phyloP scores from a whole-genome alignment of 2,329 filamentous ascomycete genomes.

The Piedraia hortae region DNA sequence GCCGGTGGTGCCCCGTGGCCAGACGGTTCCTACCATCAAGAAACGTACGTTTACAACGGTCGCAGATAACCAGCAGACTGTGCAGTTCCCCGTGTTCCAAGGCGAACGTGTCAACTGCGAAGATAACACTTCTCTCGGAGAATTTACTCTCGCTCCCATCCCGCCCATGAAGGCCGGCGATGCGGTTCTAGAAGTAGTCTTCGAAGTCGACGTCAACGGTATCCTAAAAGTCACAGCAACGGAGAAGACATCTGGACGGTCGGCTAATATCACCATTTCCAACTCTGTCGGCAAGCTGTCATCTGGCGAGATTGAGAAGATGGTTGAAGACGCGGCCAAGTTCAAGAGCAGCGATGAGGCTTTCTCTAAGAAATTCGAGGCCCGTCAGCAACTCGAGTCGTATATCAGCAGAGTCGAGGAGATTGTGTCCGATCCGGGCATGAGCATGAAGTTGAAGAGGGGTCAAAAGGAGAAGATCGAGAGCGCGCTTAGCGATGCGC shows the following conservation, averaged over 20 bases:
- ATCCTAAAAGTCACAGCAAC: constrained; percentile 88
- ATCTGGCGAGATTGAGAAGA: constrained; percentile 80
- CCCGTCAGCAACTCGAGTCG: constrained; percentile 94
- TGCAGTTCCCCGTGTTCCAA: constrained; percentile 32
- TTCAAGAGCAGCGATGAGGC: constrained; percentile 97
- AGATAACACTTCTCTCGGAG: constrained; percentile 91
- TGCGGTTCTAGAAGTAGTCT: constrained; percentile 87
- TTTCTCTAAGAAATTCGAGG: constrained; percentile 98
- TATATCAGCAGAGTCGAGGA: constrained; percentile 98
- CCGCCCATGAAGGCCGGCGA: constrained; percentile 68
- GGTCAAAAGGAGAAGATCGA: constrained; percentile 99
- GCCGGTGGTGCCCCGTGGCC: constrained; percentile 45
- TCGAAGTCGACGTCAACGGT: constrained; percentile 99
- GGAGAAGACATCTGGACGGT: constrained; percentile 94
- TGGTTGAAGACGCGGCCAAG: constrained; percentile 91
- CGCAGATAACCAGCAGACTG: constrained; percentile 25
- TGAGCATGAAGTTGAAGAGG: constrained; percentile 94
- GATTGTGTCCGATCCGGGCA: constrained; percentile 85
- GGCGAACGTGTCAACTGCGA: constrained; percentile 91
- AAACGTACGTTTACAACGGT: constrained; percentile 59
- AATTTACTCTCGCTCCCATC: constrained; percentile 69
- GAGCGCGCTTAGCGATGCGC: constrained; percentile 83
- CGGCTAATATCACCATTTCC: constrained; percentile 97
- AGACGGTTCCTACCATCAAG: constrained; percentile 31
- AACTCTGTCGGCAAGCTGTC: constrained; percentile 99